phyloP scores from a whole-genome alignment of 306 rosid genomes.

The Pachyrhizus erosus region DNA sequence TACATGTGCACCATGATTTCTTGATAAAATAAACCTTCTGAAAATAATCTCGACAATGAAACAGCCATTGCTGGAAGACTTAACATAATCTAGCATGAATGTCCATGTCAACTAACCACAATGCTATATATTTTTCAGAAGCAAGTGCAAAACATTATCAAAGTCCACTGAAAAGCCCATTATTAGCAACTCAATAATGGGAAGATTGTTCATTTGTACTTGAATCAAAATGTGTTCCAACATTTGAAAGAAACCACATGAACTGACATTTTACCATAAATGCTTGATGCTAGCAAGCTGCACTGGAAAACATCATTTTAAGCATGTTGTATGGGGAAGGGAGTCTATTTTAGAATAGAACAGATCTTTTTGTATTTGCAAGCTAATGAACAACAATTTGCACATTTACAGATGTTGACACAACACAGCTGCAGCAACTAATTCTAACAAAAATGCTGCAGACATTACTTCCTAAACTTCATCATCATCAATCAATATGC shows the following conservation, averaged over 20 bases:
- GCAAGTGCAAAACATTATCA: neutral
- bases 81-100: neutral
- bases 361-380: neutral
- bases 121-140: neutral
- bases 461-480: conserved; percentile 46
- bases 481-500: neutral
- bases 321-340: neutral
- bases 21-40: neutral
- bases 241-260: neutral
- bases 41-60: no score
- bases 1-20: neutral
- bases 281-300: neutral
- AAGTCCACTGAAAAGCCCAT: neutral
- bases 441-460: conserved; percentile 66
- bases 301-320: no score
- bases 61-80: neutral
- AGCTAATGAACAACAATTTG: conserved; percentile 29
- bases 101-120: neutral
- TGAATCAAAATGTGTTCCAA: neutral
- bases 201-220: neutral
- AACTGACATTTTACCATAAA: neutral
- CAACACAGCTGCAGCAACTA: conserved; percentile 51
- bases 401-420: conserved; percentile 23
- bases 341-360: neutral
- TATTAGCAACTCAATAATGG: neutral